These are phyloP conservation scores for Sabuloglossum arenarium DNA, from an alignment of 495 filamentous ascomycete genomes.

Conservation along the genomic window DNA sequence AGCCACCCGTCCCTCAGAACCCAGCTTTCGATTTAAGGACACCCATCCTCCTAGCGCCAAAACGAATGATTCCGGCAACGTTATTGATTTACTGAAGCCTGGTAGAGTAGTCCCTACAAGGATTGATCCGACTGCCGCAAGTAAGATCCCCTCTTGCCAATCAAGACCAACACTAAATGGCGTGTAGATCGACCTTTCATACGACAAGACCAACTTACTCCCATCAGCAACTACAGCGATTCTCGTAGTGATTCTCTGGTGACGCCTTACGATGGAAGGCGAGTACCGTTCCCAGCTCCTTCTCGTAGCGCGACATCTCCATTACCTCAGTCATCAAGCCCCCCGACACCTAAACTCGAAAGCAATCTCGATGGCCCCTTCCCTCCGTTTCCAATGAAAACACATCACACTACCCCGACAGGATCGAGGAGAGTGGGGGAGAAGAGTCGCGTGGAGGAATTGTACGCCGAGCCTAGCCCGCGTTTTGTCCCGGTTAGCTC, in stretches of 20 bases:
- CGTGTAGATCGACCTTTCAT: constrained; percentile 38
- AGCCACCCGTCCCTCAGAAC: neutral
- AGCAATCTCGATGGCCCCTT: constrained; percentile 38
- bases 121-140: constrained; percentile 33
- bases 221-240: constrained; percentile 35
- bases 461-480: constrained; percentile 2
- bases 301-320: constrained; percentile 10
- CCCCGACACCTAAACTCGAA: constrained; percentile 12
- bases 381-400: constrained; percentile 32
- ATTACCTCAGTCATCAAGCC: neutral
- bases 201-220: constrained; percentile 34
- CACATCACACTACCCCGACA: constrained; percentile 17
- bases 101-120: constrained; percentile 24
- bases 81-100: constrained; percentile 8
- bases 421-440: neutral
- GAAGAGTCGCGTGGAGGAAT: neutral
- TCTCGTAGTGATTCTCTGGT: constrained; percentile 37
- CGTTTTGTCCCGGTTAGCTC: constrained; percentile 28
- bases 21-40: neutral
- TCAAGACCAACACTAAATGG: constrained; percentile 2
- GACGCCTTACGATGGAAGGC: constrained; percentile 18
- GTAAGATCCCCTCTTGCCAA: constrained; percentile 16
- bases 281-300: constrained; percentile 21
- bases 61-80: neutral
- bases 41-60: neutral